A percentile compares a stretch with the other conserved stretches of the same genome.
These are phyloP conservation scores for Aureobasidium mangrovei DNA, from an alignment of 2,329 filamentous ascomycete species.

Conservation along the genomic window DNA sequence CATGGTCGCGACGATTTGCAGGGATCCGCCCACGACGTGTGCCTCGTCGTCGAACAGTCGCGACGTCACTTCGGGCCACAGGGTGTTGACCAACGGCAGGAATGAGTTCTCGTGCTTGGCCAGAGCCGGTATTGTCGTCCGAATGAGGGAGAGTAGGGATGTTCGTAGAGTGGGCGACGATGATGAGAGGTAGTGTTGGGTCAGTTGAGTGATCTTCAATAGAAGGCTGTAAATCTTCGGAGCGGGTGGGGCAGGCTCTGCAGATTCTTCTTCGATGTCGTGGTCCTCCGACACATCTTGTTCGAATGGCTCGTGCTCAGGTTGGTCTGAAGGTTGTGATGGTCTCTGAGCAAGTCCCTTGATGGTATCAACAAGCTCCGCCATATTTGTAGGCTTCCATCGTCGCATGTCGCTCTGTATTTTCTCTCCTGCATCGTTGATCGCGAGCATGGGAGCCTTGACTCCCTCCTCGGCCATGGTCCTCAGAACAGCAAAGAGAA, in stretches of 20 bases:
- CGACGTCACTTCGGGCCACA: conserved; percentile 77
- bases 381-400: conserved; percentile 30
- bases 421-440: conserved; percentile 25
- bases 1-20: conserved; percentile 58
- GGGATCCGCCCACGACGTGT: conserved; percentile 61
- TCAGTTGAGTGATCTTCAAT: conserved; percentile 69
- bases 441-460: conserved; percentile 44
- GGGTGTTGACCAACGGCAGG: conserved; percentile 76
- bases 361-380: conserved; percentile 32
- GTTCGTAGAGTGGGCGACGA: conserved; percentile 69
- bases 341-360: conserved; percentile 1
- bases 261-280: neutral
- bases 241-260: conserved; percentile 46
- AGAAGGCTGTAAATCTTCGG: conserved; percentile 71
- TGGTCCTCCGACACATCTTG: too few relatives aligned
- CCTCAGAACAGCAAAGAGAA: conserved; percentile 71
- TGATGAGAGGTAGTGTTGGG: conserved; percentile 84
- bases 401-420: neutral
- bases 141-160: conserved; percentile 68
- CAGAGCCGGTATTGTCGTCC: conserved; percentile 62
- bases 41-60: conserved; percentile 58
- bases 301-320: neutral
- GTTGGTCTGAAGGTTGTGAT: neutral
- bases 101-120: conserved; percentile 72
- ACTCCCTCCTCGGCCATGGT: conserved; percentile 78